phyloP scores from a whole-genome alignment of 73 alveolate species.

The Urostyla sp. region DNA sequence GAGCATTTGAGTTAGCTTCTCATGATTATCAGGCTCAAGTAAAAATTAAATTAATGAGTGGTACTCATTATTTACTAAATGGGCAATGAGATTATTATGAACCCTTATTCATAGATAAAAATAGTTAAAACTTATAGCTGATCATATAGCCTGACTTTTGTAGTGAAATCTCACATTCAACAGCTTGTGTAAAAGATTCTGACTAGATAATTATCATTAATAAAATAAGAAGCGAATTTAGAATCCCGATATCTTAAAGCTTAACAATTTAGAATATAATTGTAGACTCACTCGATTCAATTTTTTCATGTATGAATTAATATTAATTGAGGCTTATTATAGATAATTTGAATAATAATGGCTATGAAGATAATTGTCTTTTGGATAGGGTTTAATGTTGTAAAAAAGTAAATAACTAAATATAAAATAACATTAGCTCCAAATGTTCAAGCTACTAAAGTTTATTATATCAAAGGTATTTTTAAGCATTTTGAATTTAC shows the following conservation, averaged over 20 bases:
- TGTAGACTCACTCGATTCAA: background rate
- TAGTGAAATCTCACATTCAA: background rate
- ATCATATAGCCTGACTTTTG: slow-evolving; percentile 24
- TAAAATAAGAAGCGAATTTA: background rate
- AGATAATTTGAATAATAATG: too few relatives aligned
- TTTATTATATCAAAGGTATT: background rate
- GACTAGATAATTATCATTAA: background rate
- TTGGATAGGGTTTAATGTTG: background rate
- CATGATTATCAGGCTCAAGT: background rate
- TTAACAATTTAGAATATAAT: background rate
- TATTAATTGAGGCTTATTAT: too few relatives aligned
- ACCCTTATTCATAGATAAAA: background rate
- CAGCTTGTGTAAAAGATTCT: background rate
- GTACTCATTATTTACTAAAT: slow-evolving; percentile 23
- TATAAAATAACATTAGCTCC: background rate
- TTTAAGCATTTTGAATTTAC: background rate
- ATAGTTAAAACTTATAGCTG: background rate
- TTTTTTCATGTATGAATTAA: too few relatives aligned
- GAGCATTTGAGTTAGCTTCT: slow-evolving; percentile 21
- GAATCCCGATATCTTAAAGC: background rate
- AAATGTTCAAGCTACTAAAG: background rate
- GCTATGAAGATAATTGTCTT: too few relatives aligned
- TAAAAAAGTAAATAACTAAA: background rate
- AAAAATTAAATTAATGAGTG: slow-evolving; percentile 10
- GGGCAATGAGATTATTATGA: background rate